Evolutionary conservation across 495 filamentous ascomycete genomes (phyloP), one percentile per base, ranked within the genome.

Genomic region (Stereocaulon alpinum): DNA sequence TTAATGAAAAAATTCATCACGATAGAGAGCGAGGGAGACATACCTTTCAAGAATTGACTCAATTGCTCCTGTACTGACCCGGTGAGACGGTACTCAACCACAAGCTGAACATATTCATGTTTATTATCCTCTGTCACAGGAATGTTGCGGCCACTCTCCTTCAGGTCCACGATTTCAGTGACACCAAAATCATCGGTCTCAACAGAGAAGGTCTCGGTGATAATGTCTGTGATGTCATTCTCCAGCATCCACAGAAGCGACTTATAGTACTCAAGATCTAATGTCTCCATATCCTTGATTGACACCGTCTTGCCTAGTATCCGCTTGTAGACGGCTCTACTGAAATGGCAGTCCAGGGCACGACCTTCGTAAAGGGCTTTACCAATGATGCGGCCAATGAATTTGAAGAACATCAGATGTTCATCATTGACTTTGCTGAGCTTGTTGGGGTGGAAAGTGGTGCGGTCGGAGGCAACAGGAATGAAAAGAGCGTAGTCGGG

Each of bases 261-360:
- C 70, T 99, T 97, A 80, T 96, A 96, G 76, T 97, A 97, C 63
- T 97, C 91, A 24, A 95, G 83, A 71, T 99, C 93, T 55, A 99
- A 85, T 15, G 93, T 96, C 71, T 99, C 93, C 93, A 99, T 97
- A 63, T 99, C 93, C 77, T 97, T 99, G 71, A 97, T 87, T 5
- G 91, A 96, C 37, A 96, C 93, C 6, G 89, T 80, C 66, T 93
- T 91, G 61, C 94, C 88, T 37, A 99, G 81, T 59, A 99, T 96
- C 61, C 86, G 83, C 77, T 96, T 97, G 76, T 99, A 99, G 52
- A 99, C 94, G 9, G 94, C 93, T 67, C 93, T 82, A 72, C 90
- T 95, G 78, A 99, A 99, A 79, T 97, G 94, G 73, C 93, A 99
- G 72, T 99, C 93, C 9, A 99, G 82, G 53, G 96, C 86, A 56